Evolutionary conservation across 129 eudicot species (phyloP).

Genomic region (Helichrysum umbraculigerum): DNA sequence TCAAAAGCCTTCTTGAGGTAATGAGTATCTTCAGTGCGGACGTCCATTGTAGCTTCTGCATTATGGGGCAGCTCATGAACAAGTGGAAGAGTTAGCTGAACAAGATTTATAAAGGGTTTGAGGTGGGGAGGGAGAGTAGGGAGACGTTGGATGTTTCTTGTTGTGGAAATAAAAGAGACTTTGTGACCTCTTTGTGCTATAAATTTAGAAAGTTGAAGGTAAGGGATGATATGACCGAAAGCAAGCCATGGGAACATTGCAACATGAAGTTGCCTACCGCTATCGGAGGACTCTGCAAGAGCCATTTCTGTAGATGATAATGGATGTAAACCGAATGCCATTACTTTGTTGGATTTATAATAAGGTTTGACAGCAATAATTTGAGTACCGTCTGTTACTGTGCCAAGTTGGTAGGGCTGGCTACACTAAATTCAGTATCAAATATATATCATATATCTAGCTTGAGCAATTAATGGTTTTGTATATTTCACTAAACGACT

Average conservation of each 20-base stretch:
- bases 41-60: constrained; percentile 52
- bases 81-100: constrained; percentile 40
- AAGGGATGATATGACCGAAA: constrained; percentile 52
- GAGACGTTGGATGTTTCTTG: constrained; percentile 52
- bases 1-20: constrained; percentile 51
- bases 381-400: no score
- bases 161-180: constrained; percentile 43
- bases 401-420: no score
- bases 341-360: no score
- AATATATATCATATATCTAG: no score
- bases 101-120: constrained; percentile 20
- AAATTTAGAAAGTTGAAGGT: constrained; percentile 44
- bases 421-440: no score
- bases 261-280: no score
- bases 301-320: no score
- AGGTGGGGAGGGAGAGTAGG: constrained; percentile 36
- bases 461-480: no score
- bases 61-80: constrained; percentile 28
- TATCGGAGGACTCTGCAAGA: no score
- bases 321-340: no score
- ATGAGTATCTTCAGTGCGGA: constrained; percentile 27
- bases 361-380: no score
- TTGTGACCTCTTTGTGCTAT: constrained; percentile 47
- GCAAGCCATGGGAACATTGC: constrained; percentile 59
- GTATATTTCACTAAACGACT: no score